These are phyloP conservation scores for Cetraspora pellucida DNA, from an alignment of 192 early-diverging fungal species.

Conservation along the genomic window DNA sequence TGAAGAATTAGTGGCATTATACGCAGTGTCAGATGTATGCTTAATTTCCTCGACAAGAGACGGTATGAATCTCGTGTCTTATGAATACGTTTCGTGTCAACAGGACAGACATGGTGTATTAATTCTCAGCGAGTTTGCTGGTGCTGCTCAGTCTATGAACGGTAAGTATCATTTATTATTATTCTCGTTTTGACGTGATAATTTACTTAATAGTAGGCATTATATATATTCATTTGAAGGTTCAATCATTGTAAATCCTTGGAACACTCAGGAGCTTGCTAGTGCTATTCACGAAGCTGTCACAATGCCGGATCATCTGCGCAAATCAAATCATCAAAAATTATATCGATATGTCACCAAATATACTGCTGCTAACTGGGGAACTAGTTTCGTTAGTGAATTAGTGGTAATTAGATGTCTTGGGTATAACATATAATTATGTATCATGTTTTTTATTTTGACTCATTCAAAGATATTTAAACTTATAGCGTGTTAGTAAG, in stretches of 20 bases:
- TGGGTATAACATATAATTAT: neutral
- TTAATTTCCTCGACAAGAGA: slow-evolving; percentile 97
- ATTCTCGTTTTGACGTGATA: slow-evolving; percentile 1
- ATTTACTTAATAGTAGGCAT: too few species aligned
- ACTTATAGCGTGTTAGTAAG: slow-evolving; percentile 47
- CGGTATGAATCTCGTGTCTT: slow-evolving; percentile 99
- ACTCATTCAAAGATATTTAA: neutral
- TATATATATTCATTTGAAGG: slow-evolving; percentile 51
- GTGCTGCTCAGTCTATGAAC: slow-evolving; percentile 97
- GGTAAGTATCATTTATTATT: slow-evolving; percentile 49
- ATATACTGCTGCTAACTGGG: slow-evolving; percentile 98
- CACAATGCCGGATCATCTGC: slow-evolving; percentile 82
- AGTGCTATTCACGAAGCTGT: slow-evolving; percentile 89
- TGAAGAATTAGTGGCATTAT: slow-evolving; percentile 94
- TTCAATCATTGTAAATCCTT: slow-evolving; percentile 97
- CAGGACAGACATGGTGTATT: slow-evolving; percentile 94
- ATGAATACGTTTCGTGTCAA: slow-evolving; percentile 96
- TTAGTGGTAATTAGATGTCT: slow-evolving; percentile 55
- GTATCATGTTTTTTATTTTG: neutral
- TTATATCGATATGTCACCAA: slow-evolving; percentile 94
- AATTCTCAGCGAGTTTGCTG: slow-evolving; percentile 97
- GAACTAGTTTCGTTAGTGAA: slow-evolving; percentile 90
- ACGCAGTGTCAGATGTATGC: slow-evolving; percentile 95
- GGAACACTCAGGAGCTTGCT: slow-evolving; percentile 97
- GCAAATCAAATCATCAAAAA: slow-evolving; percentile 85